Percentiles rank a stretch among this genome's conserved stretches.
Evolutionary conservation across 768 basidiomycete genomes (phyloP).

Genomic region (Pleurotus tuber-regium): DNA sequence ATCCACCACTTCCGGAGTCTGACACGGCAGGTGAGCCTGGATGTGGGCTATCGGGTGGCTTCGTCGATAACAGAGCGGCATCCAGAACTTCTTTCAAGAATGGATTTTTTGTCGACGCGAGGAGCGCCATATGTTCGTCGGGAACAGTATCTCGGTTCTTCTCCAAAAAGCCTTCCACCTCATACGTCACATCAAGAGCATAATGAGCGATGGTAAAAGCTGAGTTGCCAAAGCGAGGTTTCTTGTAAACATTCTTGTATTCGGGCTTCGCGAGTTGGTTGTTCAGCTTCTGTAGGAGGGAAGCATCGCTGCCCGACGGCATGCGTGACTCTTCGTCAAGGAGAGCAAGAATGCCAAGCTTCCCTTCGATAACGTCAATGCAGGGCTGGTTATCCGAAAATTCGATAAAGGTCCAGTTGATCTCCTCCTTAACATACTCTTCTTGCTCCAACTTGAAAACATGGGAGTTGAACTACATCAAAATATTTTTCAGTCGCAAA

Average conservation of each 20-base stretch:
- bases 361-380: constrained; percentile 98
- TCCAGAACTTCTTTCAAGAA: constrained; percentile 96
- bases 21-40: constrained; percentile 77
- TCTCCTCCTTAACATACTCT: constrained; percentile 97
- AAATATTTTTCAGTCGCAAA: constrained; percentile 12
- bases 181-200: constrained; percentile 97
- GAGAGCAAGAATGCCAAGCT: constrained; percentile 89
- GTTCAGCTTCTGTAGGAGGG: constrained; percentile 92
- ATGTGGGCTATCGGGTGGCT: constrained; percentile 61
- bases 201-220: constrained; percentile 99
- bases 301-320: constrained; percentile 87
- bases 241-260: constrained; percentile 91
- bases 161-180: constrained; percentile 96
- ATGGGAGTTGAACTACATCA: constrained; percentile 89
- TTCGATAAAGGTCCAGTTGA: constrained; percentile 99
- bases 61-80: constrained; percentile 76
- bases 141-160: constrained; percentile 99
- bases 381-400: constrained; percentile 99
- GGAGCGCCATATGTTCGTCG: constrained; percentile 91
- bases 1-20: constrained; percentile 73
- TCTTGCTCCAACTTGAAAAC: constrained; percentile 99
- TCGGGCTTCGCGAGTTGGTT: constrained; percentile 81
- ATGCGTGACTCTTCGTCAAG: constrained; percentile 98
- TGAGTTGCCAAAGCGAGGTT: constrained; percentile 96
- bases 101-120: constrained; percentile 83